Evolutionary conservation across 2,329 filamentous ascomycete genomes (phyloP).

Genomic region (Microsporum ferrugineum): DNA sequence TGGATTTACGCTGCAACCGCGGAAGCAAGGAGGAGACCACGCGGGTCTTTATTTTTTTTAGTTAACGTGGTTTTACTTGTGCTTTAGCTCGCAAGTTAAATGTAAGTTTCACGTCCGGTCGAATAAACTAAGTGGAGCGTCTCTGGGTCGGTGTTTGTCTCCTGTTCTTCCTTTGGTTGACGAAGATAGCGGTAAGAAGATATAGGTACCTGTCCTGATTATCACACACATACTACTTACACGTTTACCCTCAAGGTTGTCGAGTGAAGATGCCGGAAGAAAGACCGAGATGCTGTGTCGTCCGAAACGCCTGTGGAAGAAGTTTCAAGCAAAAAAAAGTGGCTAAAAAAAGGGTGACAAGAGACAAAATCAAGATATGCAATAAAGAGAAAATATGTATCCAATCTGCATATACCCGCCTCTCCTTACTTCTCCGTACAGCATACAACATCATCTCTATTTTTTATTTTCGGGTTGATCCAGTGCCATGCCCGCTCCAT

Average conservation of each 20-base stretch:
- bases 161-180: too few species aligned
- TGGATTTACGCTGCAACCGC: neutral
- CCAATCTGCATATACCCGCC: constrained; percentile 1
- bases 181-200: too few species aligned
- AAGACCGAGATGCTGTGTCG: neutral
- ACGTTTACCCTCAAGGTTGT: neutral
- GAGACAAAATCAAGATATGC: neutral
- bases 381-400: neutral
- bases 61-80: neutral
- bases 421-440: neutral
- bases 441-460: neutral
- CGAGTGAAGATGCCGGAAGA: neutral
- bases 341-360: neutral
- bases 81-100: neutral
- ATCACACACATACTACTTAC: neutral
- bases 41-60: neutral
- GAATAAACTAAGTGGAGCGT: neutral
- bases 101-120: neutral
- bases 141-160: neutral
- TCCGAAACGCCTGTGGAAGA: neutral
- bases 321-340: neutral
- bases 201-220: too few species aligned
- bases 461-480: constrained; percentile 1
- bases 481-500: constrained; percentile 3
- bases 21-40: neutral